phyloP scores from a whole-genome alignment of 371 early-diverging fungal genomes.

The Syncephalastrum racemosum region DNA sequence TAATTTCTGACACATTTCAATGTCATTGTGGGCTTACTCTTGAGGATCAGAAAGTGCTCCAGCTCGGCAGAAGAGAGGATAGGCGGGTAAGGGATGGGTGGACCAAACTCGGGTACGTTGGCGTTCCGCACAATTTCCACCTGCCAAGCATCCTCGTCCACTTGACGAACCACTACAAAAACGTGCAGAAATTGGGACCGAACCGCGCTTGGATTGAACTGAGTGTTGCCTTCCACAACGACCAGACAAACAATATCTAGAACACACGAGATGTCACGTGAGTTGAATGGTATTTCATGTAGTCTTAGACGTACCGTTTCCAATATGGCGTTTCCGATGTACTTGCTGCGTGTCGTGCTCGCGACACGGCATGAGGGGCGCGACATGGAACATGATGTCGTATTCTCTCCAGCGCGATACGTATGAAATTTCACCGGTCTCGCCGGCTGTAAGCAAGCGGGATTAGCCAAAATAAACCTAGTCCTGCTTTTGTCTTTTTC shows the following conservation, averaged over 20 bases:
- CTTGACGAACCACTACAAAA: constrained; percentile 62
- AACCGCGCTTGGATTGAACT: constrained; percentile 65
- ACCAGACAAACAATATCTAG: constrained; percentile 72
- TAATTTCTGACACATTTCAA: background rate
- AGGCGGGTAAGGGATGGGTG: constrained; percentile 61
- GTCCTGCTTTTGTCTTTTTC: background rate
- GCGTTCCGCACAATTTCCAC: constrained; percentile 54
- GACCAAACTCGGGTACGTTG: constrained; percentile 66
- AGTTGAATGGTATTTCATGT: background rate
- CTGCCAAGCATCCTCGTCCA: constrained; percentile 38
- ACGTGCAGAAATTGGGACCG: constrained; percentile 73
- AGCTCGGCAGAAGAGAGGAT: constrained; percentile 52
- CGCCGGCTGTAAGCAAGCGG: constrained; percentile 37
- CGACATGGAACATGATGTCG: constrained; percentile 86
- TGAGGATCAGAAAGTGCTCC: constrained; percentile 55
- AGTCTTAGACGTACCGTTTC: constrained; percentile 59
- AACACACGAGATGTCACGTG: background rate
- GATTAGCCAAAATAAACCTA: background rate
- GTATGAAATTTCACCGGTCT: constrained; percentile 74
- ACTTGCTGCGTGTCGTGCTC: constrained; percentile 75
- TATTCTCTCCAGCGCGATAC: constrained; percentile 74
- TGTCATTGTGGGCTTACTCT: constrained; percentile 28
- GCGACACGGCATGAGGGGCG: constrained; percentile 72
- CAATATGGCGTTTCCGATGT: constrained; percentile 80
- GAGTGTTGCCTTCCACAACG: constrained; percentile 56